A percentile compares a stretch with the other conserved stretches of the same genome.
These are phyloP conservation scores for Phytophthora uliginosa DNA, from an alignment of 352 stramenopile species.

Conservation along the genomic window DNA sequence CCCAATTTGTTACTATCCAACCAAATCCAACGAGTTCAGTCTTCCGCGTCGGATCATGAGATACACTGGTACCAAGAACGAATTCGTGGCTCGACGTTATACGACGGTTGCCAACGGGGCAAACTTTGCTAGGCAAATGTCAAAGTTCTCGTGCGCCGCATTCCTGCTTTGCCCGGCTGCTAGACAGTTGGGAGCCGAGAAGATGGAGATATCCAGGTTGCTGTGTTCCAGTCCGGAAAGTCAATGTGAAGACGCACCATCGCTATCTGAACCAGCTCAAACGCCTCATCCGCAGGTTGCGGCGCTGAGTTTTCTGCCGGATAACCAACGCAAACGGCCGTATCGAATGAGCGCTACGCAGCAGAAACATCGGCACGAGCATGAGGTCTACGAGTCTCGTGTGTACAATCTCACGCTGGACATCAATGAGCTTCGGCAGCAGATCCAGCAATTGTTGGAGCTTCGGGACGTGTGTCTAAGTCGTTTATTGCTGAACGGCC, in stretches of 20 bases:
- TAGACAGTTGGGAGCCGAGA: neutral
- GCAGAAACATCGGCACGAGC: slow-evolving; percentile 11
- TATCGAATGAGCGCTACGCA: slow-evolving; percentile 29
- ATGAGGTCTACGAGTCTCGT: slow-evolving; percentile 23
- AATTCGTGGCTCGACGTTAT: neutral
- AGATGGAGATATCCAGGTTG: slow-evolving; percentile 1
- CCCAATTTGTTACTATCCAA: neutral
- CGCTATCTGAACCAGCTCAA: neutral
- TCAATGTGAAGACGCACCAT: neutral
- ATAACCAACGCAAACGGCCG: slow-evolving; percentile 25
- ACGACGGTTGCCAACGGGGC: neutral
- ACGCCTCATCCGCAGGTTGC: neutral
- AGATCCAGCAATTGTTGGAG: slow-evolving; percentile 31
- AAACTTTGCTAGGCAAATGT: neutral
- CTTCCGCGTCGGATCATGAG: neutral
- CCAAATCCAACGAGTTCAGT: too few species aligned
- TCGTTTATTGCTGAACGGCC: slow-evolving; percentile 12
- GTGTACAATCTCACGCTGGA: slow-evolving; percentile 46
- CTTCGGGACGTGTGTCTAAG: slow-evolving; percentile 20
- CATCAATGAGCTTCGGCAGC: slow-evolving; percentile 37
- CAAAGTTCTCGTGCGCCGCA: neutral
- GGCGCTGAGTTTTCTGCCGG: neutral
- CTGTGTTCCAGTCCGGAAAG: neutral
- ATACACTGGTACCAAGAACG: neutral
- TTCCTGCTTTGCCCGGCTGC: neutral